phyloP scores from a whole-genome alignment of 2,329 filamentous ascomycete genomes.

The Pestalotiopsis sp. region DNA sequence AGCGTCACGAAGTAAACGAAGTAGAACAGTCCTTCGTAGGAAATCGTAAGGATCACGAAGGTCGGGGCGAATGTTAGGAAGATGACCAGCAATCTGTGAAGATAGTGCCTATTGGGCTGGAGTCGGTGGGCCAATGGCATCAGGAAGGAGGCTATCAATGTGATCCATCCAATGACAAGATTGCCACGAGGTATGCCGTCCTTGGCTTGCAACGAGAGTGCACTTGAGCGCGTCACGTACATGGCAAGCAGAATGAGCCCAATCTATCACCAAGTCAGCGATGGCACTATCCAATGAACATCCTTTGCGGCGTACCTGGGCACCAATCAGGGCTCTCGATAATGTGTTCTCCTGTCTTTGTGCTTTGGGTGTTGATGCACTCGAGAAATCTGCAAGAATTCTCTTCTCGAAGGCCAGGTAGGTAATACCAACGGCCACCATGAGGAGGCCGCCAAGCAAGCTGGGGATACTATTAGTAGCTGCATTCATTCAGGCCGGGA shows the following conservation, averaged over 20 bases:
- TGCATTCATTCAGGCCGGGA: constrained; percentile 3
- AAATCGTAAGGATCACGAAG: constrained; percentile 95
- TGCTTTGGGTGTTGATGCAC: constrained; percentile 22
- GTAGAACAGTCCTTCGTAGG: constrained; percentile 96
- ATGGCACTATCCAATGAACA: not conserved
- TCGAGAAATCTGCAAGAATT: constrained; percentile 46
- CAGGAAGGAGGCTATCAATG: constrained; percentile 74
- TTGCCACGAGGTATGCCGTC: constrained; percentile 84
- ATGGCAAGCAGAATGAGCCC: constrained; percentile 81
- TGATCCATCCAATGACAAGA: constrained; percentile 81
- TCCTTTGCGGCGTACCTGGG: constrained; percentile 51
- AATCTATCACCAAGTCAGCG: constrained; percentile 43
- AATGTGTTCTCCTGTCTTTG: constrained; percentile 38
- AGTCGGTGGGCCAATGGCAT: constrained; percentile 81
- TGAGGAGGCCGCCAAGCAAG: constrained; percentile 72
- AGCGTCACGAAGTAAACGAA: constrained; percentile 82
- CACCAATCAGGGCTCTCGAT: constrained; percentile 62
- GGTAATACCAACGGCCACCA: constrained; percentile 72
- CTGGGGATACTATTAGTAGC: constrained; percentile 41
- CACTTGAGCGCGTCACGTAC: constrained; percentile 82
- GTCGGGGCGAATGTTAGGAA: constrained; percentile 92
- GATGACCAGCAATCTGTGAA: constrained; percentile 83
- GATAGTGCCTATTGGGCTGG: constrained; percentile 81
- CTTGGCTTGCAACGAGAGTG: constrained; percentile 81
- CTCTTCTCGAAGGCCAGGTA: constrained; percentile 81